Evolutionary conservation across 345 rosid genomes (phyloP).

Genomic region (Populus pruinosa): DNA sequence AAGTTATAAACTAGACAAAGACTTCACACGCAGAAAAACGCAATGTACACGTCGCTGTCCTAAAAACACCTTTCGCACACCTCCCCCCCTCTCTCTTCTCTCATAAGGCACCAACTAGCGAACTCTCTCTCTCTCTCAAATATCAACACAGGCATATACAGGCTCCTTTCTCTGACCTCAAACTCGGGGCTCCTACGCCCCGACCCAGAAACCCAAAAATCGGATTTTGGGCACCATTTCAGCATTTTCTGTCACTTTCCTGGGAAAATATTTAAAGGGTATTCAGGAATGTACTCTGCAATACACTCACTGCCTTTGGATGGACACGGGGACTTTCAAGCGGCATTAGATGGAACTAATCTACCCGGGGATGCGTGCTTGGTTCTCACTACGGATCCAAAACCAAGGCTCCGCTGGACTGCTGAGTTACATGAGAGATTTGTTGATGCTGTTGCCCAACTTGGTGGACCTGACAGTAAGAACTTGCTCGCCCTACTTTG

Average conservation of each 20-base stretch:
- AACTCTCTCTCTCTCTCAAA: background rate
- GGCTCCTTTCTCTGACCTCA: background rate
- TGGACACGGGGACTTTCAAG: conserved; percentile 42
- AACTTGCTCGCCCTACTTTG: conserved; percentile 9
- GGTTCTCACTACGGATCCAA: conserved; percentile 88
- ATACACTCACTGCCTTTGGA: conserved; percentile 70
- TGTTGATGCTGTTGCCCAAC: conserved; percentile 84
- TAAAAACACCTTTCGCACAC: background rate
- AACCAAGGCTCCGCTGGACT: conserved; percentile 97
- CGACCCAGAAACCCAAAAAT: background rate
- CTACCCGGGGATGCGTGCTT: conserved; percentile 70
- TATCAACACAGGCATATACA: background rate
- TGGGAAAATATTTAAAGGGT: background rate
- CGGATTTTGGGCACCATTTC: background rate
- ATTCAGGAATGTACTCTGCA: conserved; percentile 63
- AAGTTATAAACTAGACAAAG: background rate
- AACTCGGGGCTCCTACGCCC: conserved; percentile 4
- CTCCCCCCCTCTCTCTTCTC: background rate
- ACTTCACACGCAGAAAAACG: background rate
- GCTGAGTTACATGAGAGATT: conserved; percentile 92
- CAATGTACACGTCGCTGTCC: conserved; percentile 17
- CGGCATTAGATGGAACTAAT: conserved; percentile 65
- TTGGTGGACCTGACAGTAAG: conserved; percentile 93
- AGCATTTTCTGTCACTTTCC: background rate
- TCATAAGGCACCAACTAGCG: background rate